Evolutionary conservation across 257 asterid species (phyloP), one percentile per base, ranked within the genome.

Genomic region (Petunia secreta): DNA sequence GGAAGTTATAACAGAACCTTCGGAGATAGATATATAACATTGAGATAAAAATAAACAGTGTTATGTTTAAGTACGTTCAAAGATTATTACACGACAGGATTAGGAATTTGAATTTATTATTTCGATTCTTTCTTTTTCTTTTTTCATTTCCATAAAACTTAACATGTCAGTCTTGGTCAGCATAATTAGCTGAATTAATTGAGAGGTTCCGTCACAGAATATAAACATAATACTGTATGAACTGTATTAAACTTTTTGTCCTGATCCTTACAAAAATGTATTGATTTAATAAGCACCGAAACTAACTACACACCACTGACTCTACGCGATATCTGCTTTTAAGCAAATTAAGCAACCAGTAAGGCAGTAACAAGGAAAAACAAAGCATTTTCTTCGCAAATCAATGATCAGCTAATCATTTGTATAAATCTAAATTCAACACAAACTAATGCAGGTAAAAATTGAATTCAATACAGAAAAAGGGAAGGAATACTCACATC

Each of bases 401-500:
- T 58, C 63, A 58, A 58, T 36, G 16, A 58, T 58, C 10, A 7
- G 38, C 63, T 6, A 4, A 58, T 58, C 10, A 16, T 58, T 55
- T 11, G 4, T 25, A 55, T 55, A 55, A 6, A n/a, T 58, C 38
- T 44, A 46, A 16, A 69, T 2, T 44, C 44, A 44, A 58, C 76
- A 44, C 9, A 44, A 44, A n/a, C 63, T 58, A 58, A 6, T 58
- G 63, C 63, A 58, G 63, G 63, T 16, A n/a, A n/a, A 58, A 50
- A 44, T 5, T 46, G 58, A 50, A 67, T 41, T 3, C 41, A 67
- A 11, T 43, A n/a, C n/a, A 16, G 43, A 78, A 75, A 36, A 54
- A 50, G 54, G 64, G 44, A 54, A 76, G 10, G 54, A 63, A 58
- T 55, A 86, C 98, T 89, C 89, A 93, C 99, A 87, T 90, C 91